A percentile compares a stretch with the other conserved stretches of the same genome.
Conservation (phyloP, 768 basidiomycete species). For the Fistulinella prunicolor region DNA sequence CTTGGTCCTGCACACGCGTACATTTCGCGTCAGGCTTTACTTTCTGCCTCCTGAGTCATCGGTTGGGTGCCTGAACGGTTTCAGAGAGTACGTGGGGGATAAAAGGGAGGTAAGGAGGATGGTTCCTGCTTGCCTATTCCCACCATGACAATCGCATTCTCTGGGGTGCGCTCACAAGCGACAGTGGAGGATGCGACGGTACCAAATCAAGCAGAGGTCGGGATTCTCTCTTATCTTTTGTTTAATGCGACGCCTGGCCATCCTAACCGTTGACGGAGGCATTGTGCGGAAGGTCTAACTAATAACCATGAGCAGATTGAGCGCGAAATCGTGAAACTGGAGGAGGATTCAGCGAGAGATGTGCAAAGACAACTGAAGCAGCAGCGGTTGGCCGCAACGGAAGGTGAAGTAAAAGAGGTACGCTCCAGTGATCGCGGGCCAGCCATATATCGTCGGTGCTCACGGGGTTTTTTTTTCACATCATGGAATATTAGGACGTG, state of each 20-base stretch:
- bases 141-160: conserved; percentile 3
- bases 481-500: not conserved
- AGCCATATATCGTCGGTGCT: too few relatives aligned
- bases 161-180: not conserved
- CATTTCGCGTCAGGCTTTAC: not conserved
- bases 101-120: conserved; percentile 1
- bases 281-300: not conserved
- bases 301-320: too few relatives aligned
- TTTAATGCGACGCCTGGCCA: too few relatives aligned
- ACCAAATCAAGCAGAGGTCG: conserved; percentile 16
- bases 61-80: not conserved
- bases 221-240: not conserved
- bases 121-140: not conserved
- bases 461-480: too few relatives aligned
- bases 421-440: not conserved
- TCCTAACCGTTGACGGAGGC: not conserved
- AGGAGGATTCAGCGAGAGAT: conserved; percentile 20
- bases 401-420: conserved; percentile 10
- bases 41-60: not conserved
- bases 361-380: conserved; percentile 20
- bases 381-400: conserved; percentile 11
- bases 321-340: conserved; percentile 19
- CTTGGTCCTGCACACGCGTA: too few relatives aligned
- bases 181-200: not conserved
- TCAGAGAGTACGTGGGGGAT: not conserved